Evolutionary conservation across 192 early-diverging fungal genomes (phyloP).

Genomic region (Rhizoclosmatium sp.): DNA sequence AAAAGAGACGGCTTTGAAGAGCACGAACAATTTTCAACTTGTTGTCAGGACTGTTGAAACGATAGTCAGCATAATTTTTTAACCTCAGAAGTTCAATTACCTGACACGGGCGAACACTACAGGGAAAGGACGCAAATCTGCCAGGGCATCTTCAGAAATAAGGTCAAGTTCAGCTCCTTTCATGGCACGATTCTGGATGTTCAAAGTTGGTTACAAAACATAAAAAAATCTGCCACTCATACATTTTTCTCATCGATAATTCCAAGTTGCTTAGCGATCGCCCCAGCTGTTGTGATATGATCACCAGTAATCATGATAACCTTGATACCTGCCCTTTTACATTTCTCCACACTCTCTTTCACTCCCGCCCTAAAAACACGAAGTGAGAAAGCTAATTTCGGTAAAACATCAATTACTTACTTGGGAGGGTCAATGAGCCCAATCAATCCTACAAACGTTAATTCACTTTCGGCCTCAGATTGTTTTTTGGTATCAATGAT

Average conservation of each 20-base stretch:
- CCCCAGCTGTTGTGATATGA: conserved; percentile 90
- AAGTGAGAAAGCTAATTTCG: not conserved
- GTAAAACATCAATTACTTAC: conserved; percentile 23
- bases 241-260: conserved; percentile 74
- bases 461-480: conserved; percentile 71
- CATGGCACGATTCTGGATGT: conserved; percentile 74
- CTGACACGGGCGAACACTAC: conserved; percentile 96
- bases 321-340: conserved; percentile 91
- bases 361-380: conserved; percentile 69
- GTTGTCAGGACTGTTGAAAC: conserved; percentile 79
- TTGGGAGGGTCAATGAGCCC: conserved; percentile 94
- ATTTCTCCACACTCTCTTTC: conserved; percentile 77
- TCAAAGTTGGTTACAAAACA: not conserved
- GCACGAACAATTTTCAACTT: conserved; percentile 96
- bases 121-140: conserved; percentile 84
- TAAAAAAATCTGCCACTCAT: not conserved
- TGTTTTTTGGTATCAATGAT: conserved; percentile 64
- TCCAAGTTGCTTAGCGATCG: conserved; percentile 89
- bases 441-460: conserved; percentile 89
- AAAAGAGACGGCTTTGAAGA: conserved; percentile 77
- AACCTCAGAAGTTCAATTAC: conserved; percentile 22
- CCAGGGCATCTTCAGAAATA: conserved; percentile 87
- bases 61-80: not conserved
- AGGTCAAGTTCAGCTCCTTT: conserved; percentile 90
- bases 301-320: conserved; percentile 99